A percentile compares a stretch with the other conserved stretches of the same genome.
Evolutionary conservation across 2,329 filamentous ascomycete genomes (phyloP).

Genomic region (Penicillium sp.): DNA sequence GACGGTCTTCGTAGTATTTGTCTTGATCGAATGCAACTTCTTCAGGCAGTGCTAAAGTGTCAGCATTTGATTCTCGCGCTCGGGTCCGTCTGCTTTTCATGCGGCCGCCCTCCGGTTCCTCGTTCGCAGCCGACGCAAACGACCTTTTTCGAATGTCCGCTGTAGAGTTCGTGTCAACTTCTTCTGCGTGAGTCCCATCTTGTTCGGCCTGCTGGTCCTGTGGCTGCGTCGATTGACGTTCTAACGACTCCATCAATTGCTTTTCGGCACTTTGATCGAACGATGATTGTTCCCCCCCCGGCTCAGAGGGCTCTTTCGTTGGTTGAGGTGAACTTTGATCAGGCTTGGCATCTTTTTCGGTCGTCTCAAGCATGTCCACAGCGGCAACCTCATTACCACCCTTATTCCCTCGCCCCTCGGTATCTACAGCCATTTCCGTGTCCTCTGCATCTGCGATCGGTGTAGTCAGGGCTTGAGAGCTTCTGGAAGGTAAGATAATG

Average conservation of each 20-base stretch:
- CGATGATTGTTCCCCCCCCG: slow-evolving; percentile 33
- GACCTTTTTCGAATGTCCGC: slow-evolving; percentile 56
- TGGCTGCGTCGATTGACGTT: slow-evolving; percentile 28
- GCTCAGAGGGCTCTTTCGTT: slow-evolving; percentile 18
- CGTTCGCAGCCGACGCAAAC: slow-evolving; percentile 57
- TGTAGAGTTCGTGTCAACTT: slow-evolving; percentile 35
- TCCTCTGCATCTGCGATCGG: slow-evolving; percentile 16
- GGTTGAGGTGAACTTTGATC: slow-evolving; percentile 10
- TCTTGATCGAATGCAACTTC: slow-evolving; percentile 51
- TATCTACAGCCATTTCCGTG: slow-evolving; percentile 12
- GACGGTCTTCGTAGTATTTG: slow-evolving; percentile 55
- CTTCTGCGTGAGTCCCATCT: slow-evolving; percentile 27
- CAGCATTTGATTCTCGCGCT: slow-evolving; percentile 56
- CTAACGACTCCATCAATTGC: slow-evolving; percentile 38
- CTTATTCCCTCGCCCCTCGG: slow-evolving; percentile 4
- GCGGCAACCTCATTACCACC: slow-evolving; percentile 16
- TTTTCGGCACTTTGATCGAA: slow-evolving; percentile 39
- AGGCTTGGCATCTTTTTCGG: slow-evolving; percentile 9
- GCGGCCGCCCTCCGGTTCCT: slow-evolving; percentile 58
- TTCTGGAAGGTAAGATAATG: slow-evolving; percentile 40
- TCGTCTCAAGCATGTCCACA: slow-evolving; percentile 16
- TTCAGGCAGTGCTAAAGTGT: slow-evolving; percentile 46
- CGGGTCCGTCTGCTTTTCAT: slow-evolving; percentile 60
- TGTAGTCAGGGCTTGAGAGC: slow-evolving; percentile 23
- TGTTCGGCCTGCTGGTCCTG: slow-evolving; percentile 21